Evolutionary conservation across 495 filamentous ascomycete genomes (phyloP).

Genomic region (Pseudomonodictys pantanalensis): DNA sequence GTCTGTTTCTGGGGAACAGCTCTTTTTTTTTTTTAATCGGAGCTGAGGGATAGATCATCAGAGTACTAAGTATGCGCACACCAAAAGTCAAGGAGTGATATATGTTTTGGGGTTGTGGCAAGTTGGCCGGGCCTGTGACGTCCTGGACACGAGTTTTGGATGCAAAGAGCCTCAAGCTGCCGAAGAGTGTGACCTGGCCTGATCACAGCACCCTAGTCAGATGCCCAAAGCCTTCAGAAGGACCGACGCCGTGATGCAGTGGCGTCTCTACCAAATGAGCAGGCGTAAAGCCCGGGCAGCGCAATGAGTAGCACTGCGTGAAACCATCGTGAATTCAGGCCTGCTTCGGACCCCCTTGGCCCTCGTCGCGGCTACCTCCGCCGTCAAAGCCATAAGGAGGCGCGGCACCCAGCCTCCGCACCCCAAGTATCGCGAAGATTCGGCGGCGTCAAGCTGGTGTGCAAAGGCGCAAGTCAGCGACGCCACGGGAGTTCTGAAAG

Average conservation of each 20-base stretch:
- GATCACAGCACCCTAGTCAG: neutral
- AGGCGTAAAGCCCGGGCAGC: neutral
- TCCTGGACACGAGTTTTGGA: too few species aligned
- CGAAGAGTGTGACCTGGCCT: neutral
- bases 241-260: neutral
- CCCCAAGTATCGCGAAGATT: neutral
- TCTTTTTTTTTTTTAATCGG: too few species aligned
- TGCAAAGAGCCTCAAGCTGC: too few species aligned
- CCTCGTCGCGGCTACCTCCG: neutral
- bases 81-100: too few species aligned
- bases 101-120: too few species aligned
- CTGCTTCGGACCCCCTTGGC: neutral
- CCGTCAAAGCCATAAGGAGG: neutral
- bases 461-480: neutral
- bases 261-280: neutral
- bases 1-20: too few species aligned
- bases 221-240: neutral
- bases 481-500: neutral
- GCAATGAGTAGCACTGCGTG: constrained; percentile 16
- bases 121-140: too few species aligned
- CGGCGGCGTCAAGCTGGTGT: neutral
- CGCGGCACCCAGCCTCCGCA: neutral
- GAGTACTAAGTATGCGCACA: too few species aligned
- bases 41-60: too few species aligned
- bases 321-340: constrained; percentile 18